Conservation (phyloP, 345 rosid genomes). For the Arabidopsis thaliana region DNA sequence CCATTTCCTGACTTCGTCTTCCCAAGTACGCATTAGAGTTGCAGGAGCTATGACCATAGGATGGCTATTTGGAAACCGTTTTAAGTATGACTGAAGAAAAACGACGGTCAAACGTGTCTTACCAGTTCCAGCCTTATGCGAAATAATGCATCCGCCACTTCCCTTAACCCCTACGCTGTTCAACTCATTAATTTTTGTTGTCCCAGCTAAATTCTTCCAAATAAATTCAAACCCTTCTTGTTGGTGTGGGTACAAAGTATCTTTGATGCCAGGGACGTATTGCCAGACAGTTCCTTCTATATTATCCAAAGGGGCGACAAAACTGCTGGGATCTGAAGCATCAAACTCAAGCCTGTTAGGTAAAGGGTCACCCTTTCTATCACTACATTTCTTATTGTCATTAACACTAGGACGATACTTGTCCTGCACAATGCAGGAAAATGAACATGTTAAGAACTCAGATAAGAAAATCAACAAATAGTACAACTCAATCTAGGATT, state of each 20-base stretch:
- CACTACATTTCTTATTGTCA: slow-evolving; percentile 36
- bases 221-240: slow-evolving; percentile 80
- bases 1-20: slow-evolving; percentile 78
- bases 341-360: slow-evolving; percentile 35
- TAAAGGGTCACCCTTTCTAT: slow-evolving; percentile 31
- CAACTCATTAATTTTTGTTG: slow-evolving; percentile 59
- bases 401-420: slow-evolving; percentile 41
- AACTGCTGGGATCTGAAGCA: slow-evolving; percentile 17
- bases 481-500: slow-evolving; percentile 12
- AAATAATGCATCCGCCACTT: slow-evolving; percentile 72
- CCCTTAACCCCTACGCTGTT: slow-evolving; percentile 34
- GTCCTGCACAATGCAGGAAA: slow-evolving; percentile 32
- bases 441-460: slow-evolving; percentile 20
- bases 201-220: slow-evolving; percentile 79
- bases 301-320: slow-evolving; percentile 14
- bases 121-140: slow-evolving; percentile 90
- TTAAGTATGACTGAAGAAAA: slow-evolving; percentile 65
- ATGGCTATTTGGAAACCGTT: slow-evolving; percentile 56
- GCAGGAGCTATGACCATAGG: slow-evolving; percentile 80
- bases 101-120: slow-evolving; percentile 80
- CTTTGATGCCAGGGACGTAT: slow-evolving; percentile 59
- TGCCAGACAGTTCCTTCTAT: slow-evolving; percentile 72
- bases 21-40: slow-evolving; percentile 72
- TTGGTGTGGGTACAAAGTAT: slow-evolving; percentile 68
- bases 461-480: slow-evolving; percentile 1